Evolutionary conservation across 2,329 filamentous ascomycete genomes (phyloP), one percentile per base, ranked within the genome.

Genomic region (Fusarium sp.): DNA sequence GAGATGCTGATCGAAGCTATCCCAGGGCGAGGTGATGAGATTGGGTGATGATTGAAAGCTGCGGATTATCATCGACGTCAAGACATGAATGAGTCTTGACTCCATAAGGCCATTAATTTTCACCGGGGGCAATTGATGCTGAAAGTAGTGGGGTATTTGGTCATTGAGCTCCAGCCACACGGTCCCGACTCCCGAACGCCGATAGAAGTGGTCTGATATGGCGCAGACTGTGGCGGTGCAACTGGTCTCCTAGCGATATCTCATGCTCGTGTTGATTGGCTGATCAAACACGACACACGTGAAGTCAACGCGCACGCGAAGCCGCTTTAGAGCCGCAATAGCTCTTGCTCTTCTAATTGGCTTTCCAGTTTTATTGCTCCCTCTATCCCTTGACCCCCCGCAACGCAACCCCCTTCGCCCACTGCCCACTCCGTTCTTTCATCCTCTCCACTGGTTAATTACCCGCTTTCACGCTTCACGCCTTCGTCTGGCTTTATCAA

Each of bases 71-170:
- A 59, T 70, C 46, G 34, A 56, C 59, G 59, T 73, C 53, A 63
- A 66, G 50, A 44, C 65, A 59, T 64, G 59, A 68, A 44, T 58
- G 64, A 74, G 63, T 42, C 59, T 59, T 67, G 34, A 38, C 34
- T 38, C 34, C 34, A 64, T 47, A 66, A 45, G 24, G 40, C 68
- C 62, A 38, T 73, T 70, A 75, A 66, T 76, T 75, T 76, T 73
- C 66, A 63, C 59, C 45, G 59, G 53, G 55, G 59, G 59, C 57
- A 40, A 64, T 64, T 45, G 59, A 72, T 54, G 60, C 73, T 43
- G 56, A 44, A 24, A 62, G 25, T 34, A 46, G 49, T 56, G 56
- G 62, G 57, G 47, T 64, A 49, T 63, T 50, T 60, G 53, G 63
- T 67, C 63, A 61, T 15, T 18, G 12, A 51, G 10, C 22, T 43